Evolutionary conservation across 345 rosid species (phyloP).

Genomic region (Euphorbia pulcherrima): DNA sequence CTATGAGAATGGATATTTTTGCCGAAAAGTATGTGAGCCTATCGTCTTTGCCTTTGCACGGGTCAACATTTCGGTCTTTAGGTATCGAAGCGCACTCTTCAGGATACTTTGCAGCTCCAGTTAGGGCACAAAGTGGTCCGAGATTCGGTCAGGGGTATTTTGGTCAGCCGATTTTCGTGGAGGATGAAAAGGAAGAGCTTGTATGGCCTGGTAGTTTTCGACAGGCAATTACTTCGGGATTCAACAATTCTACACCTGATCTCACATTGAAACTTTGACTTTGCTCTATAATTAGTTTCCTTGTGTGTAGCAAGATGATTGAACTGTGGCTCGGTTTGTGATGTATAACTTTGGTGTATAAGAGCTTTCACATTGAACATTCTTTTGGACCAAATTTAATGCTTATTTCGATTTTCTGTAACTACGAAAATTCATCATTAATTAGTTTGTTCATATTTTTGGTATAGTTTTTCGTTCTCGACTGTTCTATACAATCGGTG

Average conservation of each 20-base stretch:
- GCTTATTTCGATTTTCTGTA: too few species aligned
- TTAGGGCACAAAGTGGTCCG: conserved; percentile 37
- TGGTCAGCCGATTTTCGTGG: conserved; percentile 44
- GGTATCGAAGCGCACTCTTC: conserved; percentile 51
- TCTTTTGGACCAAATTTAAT: too few species aligned
- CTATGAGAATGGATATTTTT: conserved; percentile 30
- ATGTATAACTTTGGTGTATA: conserved; percentile 6
- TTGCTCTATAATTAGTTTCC: neutral
- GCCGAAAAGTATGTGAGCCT: conserved; percentile 25
- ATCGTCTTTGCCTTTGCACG: conserved; percentile 27
- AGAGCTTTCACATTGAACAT: too few species aligned
- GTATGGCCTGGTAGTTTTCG: conserved; percentile 79
- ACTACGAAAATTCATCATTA: too few species aligned
- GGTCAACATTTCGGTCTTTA: conserved; percentile 15
- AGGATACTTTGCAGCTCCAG: conserved; percentile 19
- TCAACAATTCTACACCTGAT: conserved; percentile 50
- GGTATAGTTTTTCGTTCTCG: conserved; percentile 8
- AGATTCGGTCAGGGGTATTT: conserved; percentile 47
- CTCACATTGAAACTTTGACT: conserved; percentile 59
- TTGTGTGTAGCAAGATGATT: conserved; percentile 20
- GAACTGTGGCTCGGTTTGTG: neutral
- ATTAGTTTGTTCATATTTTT: conserved; percentile 3
- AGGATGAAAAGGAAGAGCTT: conserved; percentile 56
- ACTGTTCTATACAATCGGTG: too few species aligned
- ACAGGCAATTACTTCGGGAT: conserved; percentile 34